These are phyloP conservation scores for Stereocaulon alpinum DNA, from an alignment of 495 filamentous ascomycete species.

Conservation along the genomic window DNA sequence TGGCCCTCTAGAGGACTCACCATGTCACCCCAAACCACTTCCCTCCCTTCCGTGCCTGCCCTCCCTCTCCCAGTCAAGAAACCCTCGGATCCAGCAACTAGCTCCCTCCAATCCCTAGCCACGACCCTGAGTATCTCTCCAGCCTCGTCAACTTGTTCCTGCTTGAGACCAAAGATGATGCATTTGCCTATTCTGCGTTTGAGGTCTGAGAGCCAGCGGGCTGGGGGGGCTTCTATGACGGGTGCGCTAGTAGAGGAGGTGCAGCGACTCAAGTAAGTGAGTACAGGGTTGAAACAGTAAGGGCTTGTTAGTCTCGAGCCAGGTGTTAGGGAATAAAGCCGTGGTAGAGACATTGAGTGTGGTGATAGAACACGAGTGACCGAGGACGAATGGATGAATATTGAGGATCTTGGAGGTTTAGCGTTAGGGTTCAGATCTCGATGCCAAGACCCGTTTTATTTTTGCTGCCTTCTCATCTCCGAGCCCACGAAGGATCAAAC, in stretches of 20 bases:
- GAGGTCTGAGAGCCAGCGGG: constrained; percentile 69
- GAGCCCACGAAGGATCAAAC: too few species aligned
- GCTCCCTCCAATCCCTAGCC: constrained; percentile 63
- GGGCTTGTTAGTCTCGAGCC: constrained; percentile 16
- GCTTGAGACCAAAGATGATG: constrained; percentile 63
- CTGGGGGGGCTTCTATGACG: constrained; percentile 16
- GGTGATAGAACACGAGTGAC: not conserved
- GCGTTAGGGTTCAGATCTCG: too few species aligned
- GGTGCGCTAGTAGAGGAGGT: not conserved
- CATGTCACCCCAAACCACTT: constrained; percentile 88
- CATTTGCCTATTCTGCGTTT: constrained; percentile 71
- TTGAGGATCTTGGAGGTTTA: too few species aligned
- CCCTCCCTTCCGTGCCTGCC: constrained; percentile 57
- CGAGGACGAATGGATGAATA: too few species aligned
- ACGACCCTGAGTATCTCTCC: constrained; percentile 51
- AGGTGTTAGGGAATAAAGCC: not conserved
- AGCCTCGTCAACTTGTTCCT: constrained; percentile 50
- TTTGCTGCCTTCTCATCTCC: too few species aligned
- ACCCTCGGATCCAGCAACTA: constrained; percentile 71
- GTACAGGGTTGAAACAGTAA: not conserved
- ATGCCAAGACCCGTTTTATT: too few species aligned
- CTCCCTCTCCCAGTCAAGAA: constrained; percentile 59
- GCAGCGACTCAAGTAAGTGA: not conserved
- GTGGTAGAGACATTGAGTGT: constrained; percentile 6
- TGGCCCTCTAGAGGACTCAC: constrained; percentile 31